phyloP scores from a whole-genome alignment of 2,329 filamentous ascomycete species.

The Dactylellina cionopaga region DNA sequence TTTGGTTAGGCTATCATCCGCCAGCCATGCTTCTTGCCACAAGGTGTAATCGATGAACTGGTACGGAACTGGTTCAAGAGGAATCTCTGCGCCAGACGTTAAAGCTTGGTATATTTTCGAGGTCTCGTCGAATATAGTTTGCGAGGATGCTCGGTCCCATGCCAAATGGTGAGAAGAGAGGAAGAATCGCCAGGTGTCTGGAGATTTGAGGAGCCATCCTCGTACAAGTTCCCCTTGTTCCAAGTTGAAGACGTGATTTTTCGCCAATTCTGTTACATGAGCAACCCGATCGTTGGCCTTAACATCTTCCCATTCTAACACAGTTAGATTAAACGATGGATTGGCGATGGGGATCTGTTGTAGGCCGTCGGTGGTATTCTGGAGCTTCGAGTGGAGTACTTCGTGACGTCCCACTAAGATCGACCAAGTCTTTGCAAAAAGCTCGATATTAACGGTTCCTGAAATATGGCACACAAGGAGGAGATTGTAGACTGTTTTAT shows the following conservation, averaged over 20 bases:
- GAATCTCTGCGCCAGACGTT: constrained; percentile 6
- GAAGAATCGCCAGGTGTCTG: constrained; percentile 26
- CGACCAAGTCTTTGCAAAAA: constrained; percentile 47
- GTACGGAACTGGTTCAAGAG: constrained; percentile 18
- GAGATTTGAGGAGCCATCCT: constrained; percentile 26
- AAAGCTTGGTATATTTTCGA: constrained; percentile 29
- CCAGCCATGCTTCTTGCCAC: constrained; percentile 25
- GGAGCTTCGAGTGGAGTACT: constrained; percentile 53
- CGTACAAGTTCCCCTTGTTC: constrained; percentile 19
- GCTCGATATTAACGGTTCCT: constrained; percentile 43
- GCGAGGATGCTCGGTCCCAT: constrained; percentile 25
- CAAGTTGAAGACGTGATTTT: constrained; percentile 18
- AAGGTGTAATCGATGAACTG: constrained; percentile 30
- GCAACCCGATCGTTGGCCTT: constrained; percentile 3
- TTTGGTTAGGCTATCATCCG: constrained; percentile 10
- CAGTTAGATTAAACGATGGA: constrained; percentile 20
- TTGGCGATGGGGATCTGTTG: constrained; percentile 20
- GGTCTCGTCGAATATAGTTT: constrained; percentile 25
- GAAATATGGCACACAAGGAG: constrained; percentile 51
- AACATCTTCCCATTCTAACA: constrained; percentile 23
- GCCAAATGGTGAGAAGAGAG: constrained; percentile 27
- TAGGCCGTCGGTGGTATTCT: constrained; percentile 1
- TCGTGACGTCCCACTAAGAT: constrained; percentile 53
- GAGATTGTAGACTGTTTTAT: constrained; percentile 55
- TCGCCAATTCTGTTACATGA: constrained; percentile 17